Conservation (phyloP, 73 alveolate genomes). For the Tetrahymena malaccensis region DNA sequence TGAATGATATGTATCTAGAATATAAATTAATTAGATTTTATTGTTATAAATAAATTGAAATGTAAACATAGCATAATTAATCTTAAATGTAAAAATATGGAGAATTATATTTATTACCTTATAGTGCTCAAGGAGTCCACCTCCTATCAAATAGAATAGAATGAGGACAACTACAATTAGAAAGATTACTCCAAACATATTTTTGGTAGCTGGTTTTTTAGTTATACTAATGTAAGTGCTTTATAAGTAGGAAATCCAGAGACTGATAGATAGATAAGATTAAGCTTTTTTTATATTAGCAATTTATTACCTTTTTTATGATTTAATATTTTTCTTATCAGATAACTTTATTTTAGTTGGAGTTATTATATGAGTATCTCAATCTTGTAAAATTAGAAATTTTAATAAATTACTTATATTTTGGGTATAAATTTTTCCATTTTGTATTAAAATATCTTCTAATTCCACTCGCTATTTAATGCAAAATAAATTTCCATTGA, state of each 20-base stretch:
- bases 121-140: slow-evolving; percentile 30
- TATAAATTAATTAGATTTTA: too few relatives aligned
- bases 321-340: not conserved
- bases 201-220: not conserved
- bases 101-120: slow-evolving; percentile 1
- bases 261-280: not conserved
- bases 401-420: not conserved
- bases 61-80: too few relatives aligned
- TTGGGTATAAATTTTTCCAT: not conserved
- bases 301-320: too few relatives aligned
- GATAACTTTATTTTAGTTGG: not conserved
- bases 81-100: not conserved
- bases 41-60: too few relatives aligned
- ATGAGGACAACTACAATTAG: not conserved
- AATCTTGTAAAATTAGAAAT: not conserved
- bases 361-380: not conserved
- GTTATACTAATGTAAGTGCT: too few relatives aligned
- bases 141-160: slow-evolving; percentile 14
- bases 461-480: not conserved
- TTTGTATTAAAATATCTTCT: not conserved
- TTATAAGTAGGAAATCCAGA: too few relatives aligned
- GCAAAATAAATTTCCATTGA: too few relatives aligned
- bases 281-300: not conserved
- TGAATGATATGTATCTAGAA: slow-evolving; percentile 22
- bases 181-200: not conserved